phyloP scores from a whole-genome alignment of 2,329 filamentous ascomycete genomes.

The Fusarium napiforme region DNA sequence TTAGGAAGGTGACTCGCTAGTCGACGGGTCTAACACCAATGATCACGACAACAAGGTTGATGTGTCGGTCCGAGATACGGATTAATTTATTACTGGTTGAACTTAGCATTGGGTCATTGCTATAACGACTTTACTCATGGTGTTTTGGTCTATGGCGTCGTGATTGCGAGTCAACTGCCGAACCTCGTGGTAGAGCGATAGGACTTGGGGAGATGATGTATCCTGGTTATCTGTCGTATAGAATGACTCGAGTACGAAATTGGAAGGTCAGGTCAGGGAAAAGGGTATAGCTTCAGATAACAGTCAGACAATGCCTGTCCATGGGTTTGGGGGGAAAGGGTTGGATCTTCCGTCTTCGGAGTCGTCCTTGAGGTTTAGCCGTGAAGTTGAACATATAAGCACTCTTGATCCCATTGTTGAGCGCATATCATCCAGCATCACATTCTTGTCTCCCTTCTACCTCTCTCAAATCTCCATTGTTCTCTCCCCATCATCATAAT shows the following conservation, averaged over 20 bases:
- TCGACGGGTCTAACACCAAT: background rate
- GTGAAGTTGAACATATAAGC: background rate
- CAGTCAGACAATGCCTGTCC: fast-evolving
- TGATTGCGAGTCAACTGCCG: background rate
- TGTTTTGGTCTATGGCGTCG: no score
- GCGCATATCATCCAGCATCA: fast-evolving
- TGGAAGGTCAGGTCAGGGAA: fast-evolving
- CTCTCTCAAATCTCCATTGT: fast-evolving
- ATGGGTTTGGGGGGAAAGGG: fast-evolving
- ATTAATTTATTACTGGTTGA: background rate
- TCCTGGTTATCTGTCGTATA: background rate
- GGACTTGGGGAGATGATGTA: background rate
- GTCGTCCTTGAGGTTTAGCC: fast-evolving
- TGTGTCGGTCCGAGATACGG: background rate
- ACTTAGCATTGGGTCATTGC: fast-evolving
- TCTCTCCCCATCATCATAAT: background rate
- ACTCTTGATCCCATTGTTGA: fast-evolving
- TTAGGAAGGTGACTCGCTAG: background rate
- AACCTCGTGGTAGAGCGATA: background rate
- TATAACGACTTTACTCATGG: background rate
- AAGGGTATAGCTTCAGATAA: background rate
- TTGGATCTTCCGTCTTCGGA: background rate
- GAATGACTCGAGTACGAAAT: background rate
- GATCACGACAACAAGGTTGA: background rate
- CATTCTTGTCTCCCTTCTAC: fast-evolving